A percentile compares a stretch with the other conserved stretches of the same genome.
These are phyloP conservation scores for Dipteronia dyeriana DNA, from an alignment of 345 rosid species.

Conservation along the genomic window DNA sequence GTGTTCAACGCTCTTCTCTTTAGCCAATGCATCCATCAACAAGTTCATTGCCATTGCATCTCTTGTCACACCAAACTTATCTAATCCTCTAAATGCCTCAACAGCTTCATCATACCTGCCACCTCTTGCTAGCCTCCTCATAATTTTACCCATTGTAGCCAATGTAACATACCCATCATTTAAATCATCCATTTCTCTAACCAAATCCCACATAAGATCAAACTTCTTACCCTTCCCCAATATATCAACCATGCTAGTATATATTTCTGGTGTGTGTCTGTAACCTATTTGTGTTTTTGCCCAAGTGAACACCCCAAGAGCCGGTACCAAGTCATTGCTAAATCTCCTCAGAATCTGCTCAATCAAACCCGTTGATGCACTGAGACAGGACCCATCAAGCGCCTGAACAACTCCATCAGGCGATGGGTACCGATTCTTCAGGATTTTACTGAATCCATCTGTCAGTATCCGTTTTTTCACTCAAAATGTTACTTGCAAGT, in stretches of 20 bases:
- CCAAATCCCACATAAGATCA: constrained; percentile 60
- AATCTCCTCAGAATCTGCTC: constrained; percentile 62
- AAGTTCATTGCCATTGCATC: constrained; percentile 52
- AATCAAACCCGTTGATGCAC: constrained; percentile 42
- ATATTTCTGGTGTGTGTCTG: constrained; percentile 46
- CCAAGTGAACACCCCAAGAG: constrained; percentile 75
- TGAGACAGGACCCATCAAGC: constrained; percentile 39
- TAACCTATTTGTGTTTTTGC: constrained; percentile 71
- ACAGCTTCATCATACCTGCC: constrained; percentile 57
- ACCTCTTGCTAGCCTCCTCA: constrained; percentile 70
- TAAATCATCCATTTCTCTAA: constrained; percentile 53
- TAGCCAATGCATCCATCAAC: constrained; percentile 79
- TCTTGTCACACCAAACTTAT: constrained; percentile 50
- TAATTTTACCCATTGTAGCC: constrained; percentile 59
- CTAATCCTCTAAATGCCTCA: constrained; percentile 56
- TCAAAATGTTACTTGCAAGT: constrained; percentile 3
- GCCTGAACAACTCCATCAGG: constrained; percentile 39
- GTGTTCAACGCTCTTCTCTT: constrained; percentile 66
- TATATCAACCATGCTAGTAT: constrained; percentile 64
- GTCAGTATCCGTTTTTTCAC: constrained; percentile 35
- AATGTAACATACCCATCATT: constrained; percentile 52
- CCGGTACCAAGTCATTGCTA: constrained; percentile 58
- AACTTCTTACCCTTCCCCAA: constrained; percentile 63
- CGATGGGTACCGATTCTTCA: constrained; percentile 39
- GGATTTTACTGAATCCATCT: constrained; percentile 51